Conservation (phyloP, 805 yeast genomes). For the Pichia scutulata region DNA sequence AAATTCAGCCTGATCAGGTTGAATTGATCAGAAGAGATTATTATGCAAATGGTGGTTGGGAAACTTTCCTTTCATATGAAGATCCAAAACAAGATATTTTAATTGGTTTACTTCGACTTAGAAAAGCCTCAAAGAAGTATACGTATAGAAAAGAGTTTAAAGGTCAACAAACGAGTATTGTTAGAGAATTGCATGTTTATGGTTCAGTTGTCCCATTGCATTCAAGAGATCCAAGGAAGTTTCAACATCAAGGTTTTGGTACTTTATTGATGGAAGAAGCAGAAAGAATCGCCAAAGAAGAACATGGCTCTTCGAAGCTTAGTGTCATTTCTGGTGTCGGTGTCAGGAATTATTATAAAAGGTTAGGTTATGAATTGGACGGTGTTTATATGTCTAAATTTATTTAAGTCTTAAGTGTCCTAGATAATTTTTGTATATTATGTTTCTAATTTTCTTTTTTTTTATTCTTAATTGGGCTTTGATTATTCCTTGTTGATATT, state of each 20-base stretch:
- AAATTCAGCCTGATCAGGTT: conserved; percentile 94
- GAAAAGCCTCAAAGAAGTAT: conserved; percentile 82
- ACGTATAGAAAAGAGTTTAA: conserved; percentile 88
- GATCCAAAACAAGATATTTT: conserved; percentile 95
- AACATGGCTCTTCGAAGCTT: conserved; percentile 86
- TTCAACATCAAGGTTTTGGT: conserved; percentile 99
- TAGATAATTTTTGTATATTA: neutral
- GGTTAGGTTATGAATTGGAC: conserved; percentile 83
- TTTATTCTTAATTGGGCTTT: neutral
- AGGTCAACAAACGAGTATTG: conserved; percentile 79
- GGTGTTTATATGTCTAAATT: conserved; percentile 96
- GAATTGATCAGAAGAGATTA: conserved; percentile 93
- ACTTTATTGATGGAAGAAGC: conserved; percentile 98
- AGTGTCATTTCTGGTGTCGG: conserved; percentile 97
- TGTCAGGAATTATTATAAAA: conserved; percentile 90
- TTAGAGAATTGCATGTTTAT: conserved; percentile 95
- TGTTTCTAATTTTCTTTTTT: neutral
- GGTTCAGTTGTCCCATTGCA: conserved; percentile 97
- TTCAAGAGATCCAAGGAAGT: conserved; percentile 92
- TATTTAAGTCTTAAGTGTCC: neutral
- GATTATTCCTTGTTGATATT: neutral
- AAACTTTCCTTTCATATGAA: conserved; percentile 90
- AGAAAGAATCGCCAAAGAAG: conserved; percentile 88
- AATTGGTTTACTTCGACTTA: conserved; percentile 80
- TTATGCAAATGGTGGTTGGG: conserved; percentile 98